These are phyloP conservation scores for Gossypium arboreum DNA, from an alignment of 345 rosid genomes.

Conservation along the genomic window DNA sequence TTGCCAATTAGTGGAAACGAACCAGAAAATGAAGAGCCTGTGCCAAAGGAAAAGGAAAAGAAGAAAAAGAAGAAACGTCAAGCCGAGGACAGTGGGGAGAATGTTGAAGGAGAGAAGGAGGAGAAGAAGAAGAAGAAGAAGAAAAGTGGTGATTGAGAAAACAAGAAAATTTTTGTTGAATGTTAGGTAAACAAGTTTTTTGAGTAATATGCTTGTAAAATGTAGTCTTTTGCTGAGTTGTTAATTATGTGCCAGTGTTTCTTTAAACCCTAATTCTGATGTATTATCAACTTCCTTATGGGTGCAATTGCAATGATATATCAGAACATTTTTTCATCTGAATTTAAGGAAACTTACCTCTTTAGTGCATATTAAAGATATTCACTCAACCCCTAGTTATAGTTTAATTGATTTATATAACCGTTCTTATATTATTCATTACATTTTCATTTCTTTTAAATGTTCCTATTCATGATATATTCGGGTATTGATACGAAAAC, in stretches of 20 bases:
- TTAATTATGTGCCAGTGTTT: background rate
- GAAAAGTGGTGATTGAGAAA: conserved; percentile 1
- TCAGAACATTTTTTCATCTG: background rate
- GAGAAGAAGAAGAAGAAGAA: conserved; percentile 11
- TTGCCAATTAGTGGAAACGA: background rate
- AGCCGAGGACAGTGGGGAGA: background rate
- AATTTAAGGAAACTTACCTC: too few relatives aligned
- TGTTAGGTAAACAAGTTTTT: background rate
- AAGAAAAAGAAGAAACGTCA: conserved; percentile 10
- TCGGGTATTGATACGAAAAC: too few relatives aligned
- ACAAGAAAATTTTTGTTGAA: background rate
- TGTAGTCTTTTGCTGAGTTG: background rate
- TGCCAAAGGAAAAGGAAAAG: background rate
- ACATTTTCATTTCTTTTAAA: too few relatives aligned
- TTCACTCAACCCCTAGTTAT: too few relatives aligned
- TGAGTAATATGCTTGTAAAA: conserved; percentile 7
- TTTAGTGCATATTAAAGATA: too few relatives aligned
- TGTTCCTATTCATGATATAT: too few relatives aligned
- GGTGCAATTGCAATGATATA: background rate
- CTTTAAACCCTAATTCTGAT: background rate
- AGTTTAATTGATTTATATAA: too few relatives aligned
- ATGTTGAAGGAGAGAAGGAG: conserved; percentile 7
- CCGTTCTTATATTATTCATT: too few relatives aligned
- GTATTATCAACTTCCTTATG: background rate
- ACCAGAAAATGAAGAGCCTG: background rate